A percentile compares a stretch with the other conserved stretches of the same genome.
These are phyloP conservation scores for Mrakia blollopis DNA, from an alignment of 768 basidiomycete species.

Conservation along the genomic window DNA sequence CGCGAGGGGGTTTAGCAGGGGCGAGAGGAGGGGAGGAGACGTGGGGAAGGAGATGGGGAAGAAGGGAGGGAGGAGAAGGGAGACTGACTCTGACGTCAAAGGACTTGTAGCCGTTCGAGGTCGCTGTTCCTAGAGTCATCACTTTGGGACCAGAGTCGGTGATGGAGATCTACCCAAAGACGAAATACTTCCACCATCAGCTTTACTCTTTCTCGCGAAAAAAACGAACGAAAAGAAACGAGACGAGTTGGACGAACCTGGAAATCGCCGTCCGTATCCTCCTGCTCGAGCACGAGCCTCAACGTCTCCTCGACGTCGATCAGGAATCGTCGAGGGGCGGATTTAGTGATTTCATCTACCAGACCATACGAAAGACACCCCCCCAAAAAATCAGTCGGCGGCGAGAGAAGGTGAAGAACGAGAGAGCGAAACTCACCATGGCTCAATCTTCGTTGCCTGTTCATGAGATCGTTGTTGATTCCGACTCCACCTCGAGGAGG, in stretches of 20 bases:
- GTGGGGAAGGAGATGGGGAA: not conserved
- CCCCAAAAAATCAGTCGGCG: too few relatives aligned
- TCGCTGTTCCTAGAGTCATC: slow-evolving; percentile 90
- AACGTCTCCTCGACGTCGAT: slow-evolving; percentile 99
- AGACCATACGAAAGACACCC: not conserved
- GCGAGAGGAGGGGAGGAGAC: not conserved
- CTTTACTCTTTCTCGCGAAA: too few relatives aligned
- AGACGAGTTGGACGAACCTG: slow-evolving; percentile 49
- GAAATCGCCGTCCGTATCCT: slow-evolving; percentile 95
- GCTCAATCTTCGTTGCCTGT: slow-evolving; percentile 71
- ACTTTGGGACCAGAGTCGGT: slow-evolving; percentile 96
- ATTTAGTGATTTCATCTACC: slow-evolving; percentile 67
- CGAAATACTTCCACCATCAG: too few relatives aligned
- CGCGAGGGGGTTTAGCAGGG: not conserved
- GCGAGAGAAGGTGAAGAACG: not conserved
- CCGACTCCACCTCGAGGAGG: slow-evolving; percentile 64
- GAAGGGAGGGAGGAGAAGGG: slow-evolving; percentile 37
- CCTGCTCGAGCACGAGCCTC: slow-evolving; percentile 89
- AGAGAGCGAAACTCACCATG: slow-evolving; percentile 52
- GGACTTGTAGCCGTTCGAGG: slow-evolving; percentile 94
- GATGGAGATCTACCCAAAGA: slow-evolving; percentile 63
- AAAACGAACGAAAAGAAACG: not conserved
- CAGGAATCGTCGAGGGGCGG: slow-evolving; percentile 79
- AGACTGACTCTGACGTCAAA: slow-evolving; percentile 83
- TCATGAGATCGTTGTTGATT: slow-evolving; percentile 72